These are phyloP conservation scores for Aureobasidium subglaciale DNA, from an alignment of 2,329 filamentous ascomycete genomes.

Conservation along the genomic window DNA sequence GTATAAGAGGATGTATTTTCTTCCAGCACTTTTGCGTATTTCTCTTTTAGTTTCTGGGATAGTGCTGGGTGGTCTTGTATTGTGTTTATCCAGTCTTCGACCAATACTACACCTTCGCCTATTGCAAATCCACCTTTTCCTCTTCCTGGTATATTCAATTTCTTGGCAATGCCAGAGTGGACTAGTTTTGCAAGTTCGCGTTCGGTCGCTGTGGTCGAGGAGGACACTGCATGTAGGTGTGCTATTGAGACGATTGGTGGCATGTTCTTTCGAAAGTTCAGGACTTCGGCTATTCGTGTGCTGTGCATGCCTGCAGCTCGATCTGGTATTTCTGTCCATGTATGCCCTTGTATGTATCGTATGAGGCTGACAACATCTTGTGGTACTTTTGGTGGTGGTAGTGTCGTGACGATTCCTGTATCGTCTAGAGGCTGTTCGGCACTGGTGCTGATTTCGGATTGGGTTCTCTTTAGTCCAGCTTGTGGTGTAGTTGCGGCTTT, in stretches of 20 bases:
- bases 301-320: conserved; percentile 55
- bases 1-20: conserved; percentile 43
- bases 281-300: conserved; percentile 54
- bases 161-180: conserved; percentile 50
- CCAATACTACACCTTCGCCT: conserved; percentile 59
- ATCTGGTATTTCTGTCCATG: conserved; percentile 59
- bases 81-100: conserved; percentile 46
- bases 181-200: conserved; percentile 59
- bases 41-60: conserved; percentile 38
- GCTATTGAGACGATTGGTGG: conserved; percentile 60
- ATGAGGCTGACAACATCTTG: conserved; percentile 49
- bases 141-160: conserved; percentile 56
- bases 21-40: conserved; percentile 47
- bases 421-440: conserved; percentile 51
- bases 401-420: conserved; percentile 47
- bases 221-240: conserved; percentile 58
- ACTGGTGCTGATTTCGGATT: conserved; percentile 18
- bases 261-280: conserved; percentile 53
- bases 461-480: conserved; percentile 13
- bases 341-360: conserved; percentile 51
- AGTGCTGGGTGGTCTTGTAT: conserved; percentile 23
- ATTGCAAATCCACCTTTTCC: conserved; percentile 50
- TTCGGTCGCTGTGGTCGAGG: conserved; percentile 58
- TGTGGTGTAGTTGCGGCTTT: conserved; percentile 23
- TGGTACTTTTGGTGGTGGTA: conserved; percentile 55